phyloP scores from a whole-genome alignment of 148 eudicot species.

The Spergularia bocconei region DNA sequence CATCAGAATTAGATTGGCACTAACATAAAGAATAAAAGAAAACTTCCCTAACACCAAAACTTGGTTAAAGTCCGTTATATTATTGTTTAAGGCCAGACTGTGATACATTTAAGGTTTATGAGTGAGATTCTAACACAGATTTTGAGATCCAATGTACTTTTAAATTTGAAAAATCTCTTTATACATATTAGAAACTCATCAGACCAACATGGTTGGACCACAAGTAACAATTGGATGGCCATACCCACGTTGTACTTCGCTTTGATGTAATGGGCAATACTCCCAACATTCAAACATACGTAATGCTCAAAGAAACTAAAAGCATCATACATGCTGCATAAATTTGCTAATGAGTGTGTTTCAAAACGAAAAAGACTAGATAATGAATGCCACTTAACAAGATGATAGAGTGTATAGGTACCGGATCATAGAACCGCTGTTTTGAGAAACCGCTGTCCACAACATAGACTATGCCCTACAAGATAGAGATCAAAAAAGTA shows the following conservation, averaged over 20 bases:
- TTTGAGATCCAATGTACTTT: neutral
- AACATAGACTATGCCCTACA: constrained; percentile 90
- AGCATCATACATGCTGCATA: neutral
- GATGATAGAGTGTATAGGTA: constrained; percentile 26
- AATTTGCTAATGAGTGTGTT: neutral
- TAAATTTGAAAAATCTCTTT: neutral
- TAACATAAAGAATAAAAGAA: constrained; percentile 6
- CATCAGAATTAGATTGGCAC: constrained; percentile 22
- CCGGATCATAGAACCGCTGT: constrained; percentile 94
- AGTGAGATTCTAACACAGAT: neutral
- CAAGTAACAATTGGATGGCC: neutral
- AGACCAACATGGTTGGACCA: neutral
- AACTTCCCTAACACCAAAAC: neutral
- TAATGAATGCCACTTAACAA: neutral
- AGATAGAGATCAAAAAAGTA: constrained; percentile 17
- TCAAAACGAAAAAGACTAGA: no score
- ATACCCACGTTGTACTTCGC: neutral
- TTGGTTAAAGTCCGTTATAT: neutral
- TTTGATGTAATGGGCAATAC: neutral
- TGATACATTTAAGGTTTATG: neutral
- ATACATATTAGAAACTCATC: neutral
- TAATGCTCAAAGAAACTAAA: neutral
- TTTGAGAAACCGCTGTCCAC: constrained; percentile 98
- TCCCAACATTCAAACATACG: constrained; percentile 9
- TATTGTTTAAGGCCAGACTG: neutral